Evolutionary conservation across 2,329 filamentous ascomycete species (phyloP), one percentile per base, ranked within the genome.

Genomic region (Diaporthe eres): DNA sequence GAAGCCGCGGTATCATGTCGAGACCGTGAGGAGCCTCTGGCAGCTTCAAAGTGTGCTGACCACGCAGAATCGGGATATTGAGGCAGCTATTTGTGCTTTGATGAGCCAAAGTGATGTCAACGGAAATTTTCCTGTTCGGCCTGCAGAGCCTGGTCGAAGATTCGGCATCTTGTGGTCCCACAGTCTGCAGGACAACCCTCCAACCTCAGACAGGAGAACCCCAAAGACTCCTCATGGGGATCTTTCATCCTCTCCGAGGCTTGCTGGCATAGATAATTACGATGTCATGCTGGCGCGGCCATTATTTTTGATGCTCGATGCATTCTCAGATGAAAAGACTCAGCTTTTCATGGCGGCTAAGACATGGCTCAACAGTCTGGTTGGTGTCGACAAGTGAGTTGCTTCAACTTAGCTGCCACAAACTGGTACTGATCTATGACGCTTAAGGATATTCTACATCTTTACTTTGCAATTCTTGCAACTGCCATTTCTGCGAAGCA

Each of bases 1-100:
- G 17, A 92, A 93, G 77, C 95, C 96, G 0, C 98, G 98, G 81
- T 97, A 96, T 79, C 97, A 98, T 81, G 96, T 99, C 44, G 97
- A 99, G 85, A 93, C 95, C 25, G 94, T 97, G 12, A 92, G 94
- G 75, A 93, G 92, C 79, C 86, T 99, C 53, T 98, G 97, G 94
- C 92, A 95, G 78, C 86, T 99, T 71, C 95, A 98, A 79, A 90
- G 89, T 34, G 90, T 92, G 0, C 89, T 98, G 17, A 90, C 93
- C 1, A 86, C 89, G 53, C 86, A 89, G 2, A 92, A 92, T 79
- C 92, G 94, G 71, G 91, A 95, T 61, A 92, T 98, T 6, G 96
- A 98, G 83, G 95, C 94, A 34, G 91, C 94, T 0, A 91, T 98
- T 55, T 90, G 92, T 34, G 88, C 90, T 37, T 85, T 96, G 3